Conservation (phyloP, 192 early-diverging fungal genomes). For the Gamsiella multidivaricata region DNA sequence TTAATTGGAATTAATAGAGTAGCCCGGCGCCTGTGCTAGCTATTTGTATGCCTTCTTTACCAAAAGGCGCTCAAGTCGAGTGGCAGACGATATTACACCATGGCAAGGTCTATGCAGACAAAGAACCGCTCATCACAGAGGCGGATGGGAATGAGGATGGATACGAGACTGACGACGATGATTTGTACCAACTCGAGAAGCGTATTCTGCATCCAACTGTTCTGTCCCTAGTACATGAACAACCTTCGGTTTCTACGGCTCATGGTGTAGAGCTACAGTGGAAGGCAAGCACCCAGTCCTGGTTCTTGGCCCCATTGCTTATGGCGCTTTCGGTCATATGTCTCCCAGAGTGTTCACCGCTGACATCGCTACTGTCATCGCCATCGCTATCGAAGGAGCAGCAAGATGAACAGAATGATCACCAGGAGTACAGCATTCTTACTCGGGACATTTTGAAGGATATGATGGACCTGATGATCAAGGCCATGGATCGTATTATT, state of each 20-base stretch:
- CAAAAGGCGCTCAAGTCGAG: conserved; percentile 70
- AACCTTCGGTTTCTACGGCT: background rate
- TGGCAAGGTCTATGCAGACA: conserved; percentile 42
- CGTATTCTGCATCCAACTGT: conserved; percentile 21
- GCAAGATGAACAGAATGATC: background rate
- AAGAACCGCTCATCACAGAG: background rate
- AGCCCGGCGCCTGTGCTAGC: conserved; percentile 58
- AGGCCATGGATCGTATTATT: conserved; percentile 28
- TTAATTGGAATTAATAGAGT: conserved; percentile 13
- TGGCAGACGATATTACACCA: conserved; percentile 69
- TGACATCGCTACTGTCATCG: conserved; percentile 10
- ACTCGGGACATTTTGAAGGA: background rate
- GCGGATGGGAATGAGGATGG: conserved; percentile 17
- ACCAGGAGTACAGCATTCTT: background rate
- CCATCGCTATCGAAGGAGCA: conserved; percentile 5
- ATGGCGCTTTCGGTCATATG: conserved; percentile 19
- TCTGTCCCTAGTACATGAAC: conserved; percentile 7
- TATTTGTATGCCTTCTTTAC: conserved; percentile 69
- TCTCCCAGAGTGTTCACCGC: background rate
- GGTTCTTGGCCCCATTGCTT: conserved; percentile 35
- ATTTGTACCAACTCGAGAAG: conserved; percentile 36
- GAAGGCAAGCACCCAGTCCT: conserved; percentile 29
- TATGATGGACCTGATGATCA: conserved; percentile 39
- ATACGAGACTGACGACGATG: conserved; percentile 47
- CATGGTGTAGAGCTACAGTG: background rate